phyloP scores from a whole-genome alignment of 306 rosid genomes.

The Herpetospermum pedunculosum region DNA sequence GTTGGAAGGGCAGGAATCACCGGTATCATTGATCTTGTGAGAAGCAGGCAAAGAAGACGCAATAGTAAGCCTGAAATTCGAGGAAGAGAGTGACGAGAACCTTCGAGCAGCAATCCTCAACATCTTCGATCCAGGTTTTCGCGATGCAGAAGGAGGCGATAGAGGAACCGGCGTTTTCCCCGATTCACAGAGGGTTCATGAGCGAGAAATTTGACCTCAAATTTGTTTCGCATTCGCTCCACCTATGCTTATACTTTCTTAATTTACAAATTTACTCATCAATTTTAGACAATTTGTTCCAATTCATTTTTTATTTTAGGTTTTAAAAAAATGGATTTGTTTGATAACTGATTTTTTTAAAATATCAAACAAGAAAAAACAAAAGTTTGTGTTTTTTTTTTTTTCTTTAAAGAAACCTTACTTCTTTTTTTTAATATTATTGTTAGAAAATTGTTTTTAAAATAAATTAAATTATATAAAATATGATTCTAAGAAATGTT shows the following conservation, averaged over 20 bases:
- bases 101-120: slow-evolving; percentile 39
- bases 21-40: slow-evolving; percentile 11
- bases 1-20: slow-evolving; percentile 12
- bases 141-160: background rate
- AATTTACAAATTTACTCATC: background rate
- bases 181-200: background rate
- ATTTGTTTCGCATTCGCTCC: background rate
- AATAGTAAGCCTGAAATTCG: slow-evolving; percentile 19
- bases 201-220: background rate
- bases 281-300: too few relatives aligned
- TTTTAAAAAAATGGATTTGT: too few relatives aligned
- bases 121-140: too few relatives aligned
- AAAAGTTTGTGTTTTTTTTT: too few relatives aligned
- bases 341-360: too few relatives aligned
- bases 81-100: slow-evolving; percentile 24
- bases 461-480: too few relatives aligned
- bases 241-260: background rate
- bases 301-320: too few relatives aligned
- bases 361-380: too few relatives aligned
- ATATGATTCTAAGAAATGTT: too few relatives aligned
- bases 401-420: too few relatives aligned
- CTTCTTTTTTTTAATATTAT: too few relatives aligned
- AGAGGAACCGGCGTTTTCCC: background rate
- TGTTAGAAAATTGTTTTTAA: too few relatives aligned
- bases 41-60: slow-evolving; percentile 17